These are phyloP conservation scores for Globisporangium splendens DNA, from an alignment of 352 stramenopile species.

Conservation along the genomic window DNA sequence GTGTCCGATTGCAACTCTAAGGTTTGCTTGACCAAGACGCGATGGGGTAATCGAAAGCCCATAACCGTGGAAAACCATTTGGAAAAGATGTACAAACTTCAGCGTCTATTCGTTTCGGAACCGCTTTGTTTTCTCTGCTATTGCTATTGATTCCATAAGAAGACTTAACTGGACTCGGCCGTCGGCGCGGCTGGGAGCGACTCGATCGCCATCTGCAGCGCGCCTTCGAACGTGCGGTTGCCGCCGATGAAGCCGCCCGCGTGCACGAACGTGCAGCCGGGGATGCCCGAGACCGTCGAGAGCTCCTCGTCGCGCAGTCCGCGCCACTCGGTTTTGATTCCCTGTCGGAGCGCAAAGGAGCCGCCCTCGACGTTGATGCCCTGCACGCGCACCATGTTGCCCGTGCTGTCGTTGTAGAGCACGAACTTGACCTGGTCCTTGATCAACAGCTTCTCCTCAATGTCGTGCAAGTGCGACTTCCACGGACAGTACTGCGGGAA, in stretches of 20 bases:
- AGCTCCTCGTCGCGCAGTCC: slow-evolving; percentile 94
- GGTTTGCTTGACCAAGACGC: too few species aligned
- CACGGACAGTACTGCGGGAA: slow-evolving; percentile 93
- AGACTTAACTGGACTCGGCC: too few species aligned
- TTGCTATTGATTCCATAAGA: too few species aligned
- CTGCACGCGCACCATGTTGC: slow-evolving; percentile 95
- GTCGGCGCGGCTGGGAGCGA: slow-evolving; percentile 26
- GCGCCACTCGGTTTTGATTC: slow-evolving; percentile 90
- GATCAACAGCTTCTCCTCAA: slow-evolving; percentile 92
- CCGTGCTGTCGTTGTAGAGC: slow-evolving; percentile 93
- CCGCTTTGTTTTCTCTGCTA: too few species aligned
- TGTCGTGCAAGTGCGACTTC: slow-evolving; percentile 95
- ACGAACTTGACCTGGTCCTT: slow-evolving; percentile 95
- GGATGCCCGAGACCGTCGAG: slow-evolving; percentile 82
- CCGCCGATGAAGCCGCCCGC: slow-evolving; percentile 98
- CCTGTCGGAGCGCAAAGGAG: slow-evolving; percentile 92
- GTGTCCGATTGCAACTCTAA: too few species aligned
- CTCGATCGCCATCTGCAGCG: slow-evolving; percentile 91
- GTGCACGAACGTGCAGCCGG: slow-evolving; percentile 96
- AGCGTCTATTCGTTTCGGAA: too few species aligned
- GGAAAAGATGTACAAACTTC: too few species aligned
- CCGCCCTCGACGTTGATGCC: slow-evolving; percentile 92
- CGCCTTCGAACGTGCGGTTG: slow-evolving; percentile 95
- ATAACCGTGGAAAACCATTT: too few species aligned
- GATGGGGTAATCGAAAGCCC: too few species aligned